Evolutionary conservation across 1,284 basidiomycete genomes (phyloP).

Genomic region (Amylostereum areolatum): DNA sequence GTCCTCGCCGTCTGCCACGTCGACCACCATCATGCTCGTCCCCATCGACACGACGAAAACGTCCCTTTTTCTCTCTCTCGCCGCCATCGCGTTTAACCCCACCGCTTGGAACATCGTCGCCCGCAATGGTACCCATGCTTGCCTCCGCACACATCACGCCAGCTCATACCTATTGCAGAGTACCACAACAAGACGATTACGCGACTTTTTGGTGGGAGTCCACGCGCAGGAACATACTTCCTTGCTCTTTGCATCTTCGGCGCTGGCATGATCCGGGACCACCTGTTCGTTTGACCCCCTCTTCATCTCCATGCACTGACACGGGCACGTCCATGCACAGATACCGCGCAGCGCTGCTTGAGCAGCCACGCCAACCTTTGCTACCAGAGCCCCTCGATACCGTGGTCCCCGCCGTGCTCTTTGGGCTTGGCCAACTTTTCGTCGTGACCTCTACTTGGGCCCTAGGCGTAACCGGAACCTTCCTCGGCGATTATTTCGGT

Average conservation of each 20-base stretch:
- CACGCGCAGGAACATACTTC: constrained; percentile 81
- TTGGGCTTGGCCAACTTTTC: constrained; percentile 71
- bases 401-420: constrained; percentile 58
- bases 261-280: constrained; percentile 82
- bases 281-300: constrained; percentile 53
- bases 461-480: constrained; percentile 90
- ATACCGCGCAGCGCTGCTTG: constrained; percentile 64
- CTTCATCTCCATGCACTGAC: not conserved
- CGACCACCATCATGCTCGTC: not conserved
- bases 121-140: constrained; percentile 67
- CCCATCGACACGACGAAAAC: constrained; percentile 55
- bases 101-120: constrained; percentile 95
- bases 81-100: constrained; percentile 82
- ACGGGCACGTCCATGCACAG: constrained; percentile 29
- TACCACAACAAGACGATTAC: constrained; percentile 86
- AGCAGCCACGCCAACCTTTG: constrained; percentile 61
- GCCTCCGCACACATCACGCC: constrained; percentile 1
- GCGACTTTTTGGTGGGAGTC: constrained; percentile 68
- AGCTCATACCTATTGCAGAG: constrained; percentile 44
- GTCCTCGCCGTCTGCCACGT: not conserved
- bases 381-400: constrained; percentile 57
- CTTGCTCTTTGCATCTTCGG: constrained; percentile 88
- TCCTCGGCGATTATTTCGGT: constrained; percentile 98
- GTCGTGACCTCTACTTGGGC: constrained; percentile 90
- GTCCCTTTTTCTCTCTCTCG: constrained; percentile 61